Evolutionary conservation across 371 early-diverging fungal species (phyloP).

Genomic region (Rhizomucor miehei): DNA sequence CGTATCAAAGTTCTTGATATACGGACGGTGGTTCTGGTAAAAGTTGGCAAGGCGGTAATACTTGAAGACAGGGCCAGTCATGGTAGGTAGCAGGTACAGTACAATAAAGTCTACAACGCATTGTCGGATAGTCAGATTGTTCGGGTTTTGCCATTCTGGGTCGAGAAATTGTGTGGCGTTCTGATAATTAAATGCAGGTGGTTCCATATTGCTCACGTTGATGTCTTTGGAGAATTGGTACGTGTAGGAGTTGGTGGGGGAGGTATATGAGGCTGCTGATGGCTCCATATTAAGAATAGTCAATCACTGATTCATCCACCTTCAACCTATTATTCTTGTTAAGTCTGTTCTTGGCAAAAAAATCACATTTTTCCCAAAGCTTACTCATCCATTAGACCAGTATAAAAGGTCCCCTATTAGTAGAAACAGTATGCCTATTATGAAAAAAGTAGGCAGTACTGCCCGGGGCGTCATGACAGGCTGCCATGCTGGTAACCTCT

Average conservation of each 20-base stretch:
- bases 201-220: slow-evolving; percentile 12
- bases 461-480: slow-evolving; percentile 88
- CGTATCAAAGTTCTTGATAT: slow-evolving; percentile 79
- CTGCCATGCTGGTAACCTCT: slow-evolving; percentile 91
- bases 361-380: background rate
- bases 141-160: slow-evolving; percentile 16
- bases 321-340: slow-evolving; percentile 9
- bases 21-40: slow-evolving; percentile 92
- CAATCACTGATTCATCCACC: slow-evolving; percentile 80
- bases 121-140: slow-evolving; percentile 23
- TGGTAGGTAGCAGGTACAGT: slow-evolving; percentile 44
- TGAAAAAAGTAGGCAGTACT: slow-evolving; percentile 84
- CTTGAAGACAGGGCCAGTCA: slow-evolving; percentile 70
- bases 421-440: slow-evolving; percentile 80
- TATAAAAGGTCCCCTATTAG: slow-evolving; percentile 70
- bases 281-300: slow-evolving; percentile 84
- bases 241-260: slow-evolving; percentile 18
- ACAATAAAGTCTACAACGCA: slow-evolving; percentile 72
- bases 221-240: slow-evolving; percentile 18
- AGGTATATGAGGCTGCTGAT: slow-evolving; percentile 33
- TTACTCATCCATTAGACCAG: background rate
- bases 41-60: slow-evolving; percentile 90
- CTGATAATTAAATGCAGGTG: slow-evolving; percentile 31
- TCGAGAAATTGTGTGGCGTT: slow-evolving; percentile 32
- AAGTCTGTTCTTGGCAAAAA: slow-evolving; percentile 4